A percentile compares a stretch with the other conserved stretches of the same genome.
Evolutionary conservation across 169 alveolate species (phyloP).

Genomic region (Cryptosporidium canis): DNA sequence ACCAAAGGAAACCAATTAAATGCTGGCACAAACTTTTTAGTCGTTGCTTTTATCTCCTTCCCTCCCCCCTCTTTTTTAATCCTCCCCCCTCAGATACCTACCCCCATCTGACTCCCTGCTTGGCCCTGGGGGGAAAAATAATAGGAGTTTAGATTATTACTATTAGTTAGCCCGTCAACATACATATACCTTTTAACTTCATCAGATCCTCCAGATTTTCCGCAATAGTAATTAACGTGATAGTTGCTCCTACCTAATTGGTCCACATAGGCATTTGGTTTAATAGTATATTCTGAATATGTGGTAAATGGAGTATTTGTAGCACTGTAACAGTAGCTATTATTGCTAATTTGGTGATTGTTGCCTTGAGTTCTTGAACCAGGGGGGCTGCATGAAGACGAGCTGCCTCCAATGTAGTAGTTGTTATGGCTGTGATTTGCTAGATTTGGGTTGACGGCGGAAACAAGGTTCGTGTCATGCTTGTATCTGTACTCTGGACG

Average conservation of each 20-base stretch:
- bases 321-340: neutral
- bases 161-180: neutral
- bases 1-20: neutral
- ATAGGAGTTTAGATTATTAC: neutral
- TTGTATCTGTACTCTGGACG: too few species aligned
- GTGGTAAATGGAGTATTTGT: neutral
- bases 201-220: neutral
- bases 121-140: neutral
- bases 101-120: neutral
- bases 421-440: too few species aligned
- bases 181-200: neutral
- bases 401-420: too few species aligned
- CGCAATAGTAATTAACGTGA: conserved; percentile 2
- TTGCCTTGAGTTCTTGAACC: too few species aligned
- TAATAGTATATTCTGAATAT: neutral
- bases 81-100: neutral
- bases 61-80: neutral
- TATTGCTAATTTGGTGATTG: neutral
- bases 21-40: neutral
- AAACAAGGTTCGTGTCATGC: too few species aligned
- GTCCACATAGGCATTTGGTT: neutral
- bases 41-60: neutral
- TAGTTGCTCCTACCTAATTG: neutral
- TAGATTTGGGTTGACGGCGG: too few species aligned
- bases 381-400: too few species aligned